These are phyloP conservation scores for Teunomyces panamensis DNA, from an alignment of 805 yeast species.

Conservation along the genomic window DNA sequence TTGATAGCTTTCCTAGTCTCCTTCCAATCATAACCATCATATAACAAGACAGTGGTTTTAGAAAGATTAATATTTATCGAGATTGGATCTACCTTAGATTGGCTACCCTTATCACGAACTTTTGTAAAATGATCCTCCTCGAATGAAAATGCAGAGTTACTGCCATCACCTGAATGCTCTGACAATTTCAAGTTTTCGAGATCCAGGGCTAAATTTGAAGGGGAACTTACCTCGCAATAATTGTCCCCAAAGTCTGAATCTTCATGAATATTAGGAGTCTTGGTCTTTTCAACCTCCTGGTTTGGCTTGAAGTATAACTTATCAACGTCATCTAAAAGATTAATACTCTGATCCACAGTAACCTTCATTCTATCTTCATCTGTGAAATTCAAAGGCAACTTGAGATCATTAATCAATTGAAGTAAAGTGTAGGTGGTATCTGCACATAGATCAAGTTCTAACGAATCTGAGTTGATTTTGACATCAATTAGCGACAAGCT, in stretches of 20 bases:
- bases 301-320: background rate
- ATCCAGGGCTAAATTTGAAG: conserved; percentile 19
- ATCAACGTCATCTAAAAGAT: conserved; percentile 41
- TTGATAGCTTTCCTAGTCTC: conserved; percentile 66
- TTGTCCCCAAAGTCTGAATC: background rate
- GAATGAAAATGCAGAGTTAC: conserved; percentile 10
- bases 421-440: conserved; percentile 76
- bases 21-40: conserved; percentile 93
- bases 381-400: conserved; percentile 59
- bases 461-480: conserved; percentile 47
- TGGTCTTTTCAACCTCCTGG: background rate
- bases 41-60: conserved; percentile 47
- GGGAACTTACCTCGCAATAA: background rate
- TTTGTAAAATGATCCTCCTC: conserved; percentile 26
- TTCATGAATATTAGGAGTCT: background rate
- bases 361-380: conserved; percentile 59
- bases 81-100: conserved; percentile 18
- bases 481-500: conserved; percentile 36
- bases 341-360: conserved; percentile 26
- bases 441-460: conserved; percentile 64
- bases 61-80: conserved; percentile 33
- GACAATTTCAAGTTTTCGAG: conserved; percentile 21
- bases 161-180: conserved; percentile 4
- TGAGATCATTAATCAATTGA: conserved; percentile 68
- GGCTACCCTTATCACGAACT: background rate